A percentile compares a stretch with the other conserved stretches of the same genome.
phyloP scores from a whole-genome alignment of 352 stramenopile species.

The Phytophthora tubulina region DNA sequence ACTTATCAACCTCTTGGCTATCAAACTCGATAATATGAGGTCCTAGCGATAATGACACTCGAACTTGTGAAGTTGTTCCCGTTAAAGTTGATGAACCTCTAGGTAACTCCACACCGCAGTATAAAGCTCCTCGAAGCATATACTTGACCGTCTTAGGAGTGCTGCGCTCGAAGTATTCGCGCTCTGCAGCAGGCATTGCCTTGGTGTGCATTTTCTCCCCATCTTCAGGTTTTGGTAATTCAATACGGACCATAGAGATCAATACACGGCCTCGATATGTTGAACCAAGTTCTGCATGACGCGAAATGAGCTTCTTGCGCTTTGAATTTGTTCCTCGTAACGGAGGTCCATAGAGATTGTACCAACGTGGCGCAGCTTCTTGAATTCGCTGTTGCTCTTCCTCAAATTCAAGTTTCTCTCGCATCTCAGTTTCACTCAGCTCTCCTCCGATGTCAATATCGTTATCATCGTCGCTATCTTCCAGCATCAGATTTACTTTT shows the following conservation, averaged over 20 bases:
- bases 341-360: slow-evolving; percentile 90
- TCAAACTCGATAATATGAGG: slow-evolving; percentile 64
- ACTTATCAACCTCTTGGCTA: slow-evolving; percentile 52
- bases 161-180: slow-evolving; percentile 22
- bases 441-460: neutral
- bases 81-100: slow-evolving; percentile 17
- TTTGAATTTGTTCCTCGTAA: slow-evolving; percentile 65
- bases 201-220: slow-evolving; percentile 72
- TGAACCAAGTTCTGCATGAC: slow-evolving; percentile 74
- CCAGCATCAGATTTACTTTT: slow-evolving; percentile 16
- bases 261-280: slow-evolving; percentile 86
- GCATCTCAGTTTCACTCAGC: slow-evolving; percentile 2
- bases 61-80: slow-evolving; percentile 44
- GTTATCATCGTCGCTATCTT: slow-evolving; percentile 19
- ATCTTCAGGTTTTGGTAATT: slow-evolving; percentile 46
- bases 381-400: slow-evolving; percentile 20
- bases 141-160: slow-evolving; percentile 72
- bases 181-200: slow-evolving; percentile 45
- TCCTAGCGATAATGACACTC: slow-evolving; percentile 61
- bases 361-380: slow-evolving; percentile 61
- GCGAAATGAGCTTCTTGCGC: slow-evolving; percentile 56
- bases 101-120: slow-evolving; percentile 67
- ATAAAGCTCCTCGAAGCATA: slow-evolving; percentile 67
- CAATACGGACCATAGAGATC: slow-evolving; percentile 77
- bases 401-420: slow-evolving; percentile 25